These are phyloP conservation scores for Tuber microsphaerosporum DNA, from an alignment of 495 filamentous ascomycete species.

Conservation along the genomic window DNA sequence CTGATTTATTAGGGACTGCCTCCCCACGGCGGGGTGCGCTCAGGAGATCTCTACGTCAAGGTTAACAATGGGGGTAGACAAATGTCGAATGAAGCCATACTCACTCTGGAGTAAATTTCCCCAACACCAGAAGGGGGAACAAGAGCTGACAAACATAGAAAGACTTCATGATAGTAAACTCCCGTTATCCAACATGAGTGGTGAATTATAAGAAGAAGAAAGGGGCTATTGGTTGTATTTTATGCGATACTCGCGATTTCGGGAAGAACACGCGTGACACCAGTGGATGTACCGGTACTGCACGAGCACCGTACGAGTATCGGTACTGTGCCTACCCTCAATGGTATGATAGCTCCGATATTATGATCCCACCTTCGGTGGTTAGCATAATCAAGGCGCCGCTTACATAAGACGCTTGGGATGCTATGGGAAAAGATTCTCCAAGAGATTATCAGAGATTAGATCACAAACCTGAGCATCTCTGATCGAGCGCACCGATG, in stretches of 20 bases:
- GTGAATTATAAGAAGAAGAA: not conserved
- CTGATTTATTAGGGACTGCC: constrained; percentile 59
- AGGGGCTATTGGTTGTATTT: not conserved
- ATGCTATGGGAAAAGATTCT: not conserved
- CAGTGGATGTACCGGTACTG: no score
- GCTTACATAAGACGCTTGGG: not conserved
- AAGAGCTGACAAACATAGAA: not conserved
- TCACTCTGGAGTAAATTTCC: constrained; percentile 32
- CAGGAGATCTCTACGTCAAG: constrained; percentile 51
- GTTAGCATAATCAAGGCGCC: not conserved
- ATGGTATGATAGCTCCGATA: not conserved
- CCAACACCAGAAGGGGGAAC: not conserved
- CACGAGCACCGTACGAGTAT: no score
- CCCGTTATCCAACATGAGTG: not conserved
- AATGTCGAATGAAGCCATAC: constrained; percentile 3
- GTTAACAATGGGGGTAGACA: not conserved
- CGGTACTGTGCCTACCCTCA: not conserved
- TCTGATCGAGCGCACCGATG: not conserved
- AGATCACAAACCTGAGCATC: not conserved
- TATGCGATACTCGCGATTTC: not conserved
- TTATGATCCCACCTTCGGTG: not conserved
- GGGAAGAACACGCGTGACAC: not conserved
- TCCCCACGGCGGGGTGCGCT: constrained; percentile 72
- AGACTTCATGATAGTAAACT: not conserved
- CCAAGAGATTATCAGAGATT: not conserved